Conservation (phyloP, 352 stramenopile species). For the Pythium rhizo-oryzae region DNA sequence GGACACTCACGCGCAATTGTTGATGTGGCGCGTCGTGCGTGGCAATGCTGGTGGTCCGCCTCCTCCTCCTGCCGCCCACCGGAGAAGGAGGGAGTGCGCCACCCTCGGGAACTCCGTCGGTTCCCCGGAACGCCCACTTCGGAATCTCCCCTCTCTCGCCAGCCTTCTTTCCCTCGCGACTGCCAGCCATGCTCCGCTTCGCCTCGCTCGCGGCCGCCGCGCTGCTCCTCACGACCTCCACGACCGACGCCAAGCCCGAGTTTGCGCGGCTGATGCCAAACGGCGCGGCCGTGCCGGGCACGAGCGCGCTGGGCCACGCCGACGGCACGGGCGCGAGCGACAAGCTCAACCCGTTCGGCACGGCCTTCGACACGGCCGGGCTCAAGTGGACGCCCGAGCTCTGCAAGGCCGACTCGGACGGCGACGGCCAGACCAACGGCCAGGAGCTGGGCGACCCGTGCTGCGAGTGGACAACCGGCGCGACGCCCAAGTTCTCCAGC, state of each 20-base stretch:
- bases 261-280: constrained; percentile 21
- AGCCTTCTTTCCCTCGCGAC: not conserved
- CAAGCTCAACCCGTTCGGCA: constrained; percentile 39
- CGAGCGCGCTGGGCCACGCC: constrained; percentile 28
- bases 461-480: constrained; percentile 33
- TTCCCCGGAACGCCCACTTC: not conserved
- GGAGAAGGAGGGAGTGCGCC: not conserved
- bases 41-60: no score
- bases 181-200: not conserved
- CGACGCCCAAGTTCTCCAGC: constrained; percentile 1
- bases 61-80: not conserved
- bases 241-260: constrained; percentile 1
- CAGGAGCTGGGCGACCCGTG: constrained; percentile 62
- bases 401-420: constrained; percentile 53
- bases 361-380: constrained; percentile 34
- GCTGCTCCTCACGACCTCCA: not conserved
- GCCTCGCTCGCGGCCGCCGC: not conserved
- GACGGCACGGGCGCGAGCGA: constrained; percentile 15
- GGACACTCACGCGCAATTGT: not conserved
- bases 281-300: not conserved
- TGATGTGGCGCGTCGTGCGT: not conserved
- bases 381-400: constrained; percentile 34
- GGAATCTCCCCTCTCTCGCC: not conserved
- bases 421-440: constrained; percentile 59
- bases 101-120: not conserved